Percentiles rank a stretch among this genome's conserved stretches.
These are phyloP conservation scores for Trifolium dubium DNA, from an alignment of 306 rosid genomes.

Conservation along the genomic window DNA sequence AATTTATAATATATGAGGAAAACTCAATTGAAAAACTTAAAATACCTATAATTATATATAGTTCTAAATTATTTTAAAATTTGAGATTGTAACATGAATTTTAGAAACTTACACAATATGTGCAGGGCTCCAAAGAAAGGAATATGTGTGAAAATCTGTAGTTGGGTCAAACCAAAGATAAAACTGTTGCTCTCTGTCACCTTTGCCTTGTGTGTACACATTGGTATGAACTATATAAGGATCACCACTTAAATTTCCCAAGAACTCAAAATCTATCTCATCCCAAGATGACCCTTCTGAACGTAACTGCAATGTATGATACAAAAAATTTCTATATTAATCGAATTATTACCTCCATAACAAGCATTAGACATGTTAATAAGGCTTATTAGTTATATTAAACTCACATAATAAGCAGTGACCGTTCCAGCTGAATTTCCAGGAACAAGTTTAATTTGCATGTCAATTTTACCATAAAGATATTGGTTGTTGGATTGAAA, in stretches of 20 bases:
- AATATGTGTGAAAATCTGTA: slow-evolving; percentile 68
- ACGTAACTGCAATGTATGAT: slow-evolving; percentile 43
- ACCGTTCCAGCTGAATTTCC: slow-evolving; percentile 77
- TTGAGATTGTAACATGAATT: background rate
- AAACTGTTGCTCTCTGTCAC: slow-evolving; percentile 72
- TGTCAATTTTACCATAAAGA: slow-evolving; percentile 56
- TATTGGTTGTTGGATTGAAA: slow-evolving; percentile 64
- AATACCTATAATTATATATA: no score
- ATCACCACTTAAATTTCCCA: slow-evolving; percentile 72
- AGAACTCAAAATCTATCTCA: slow-evolving; percentile 75
- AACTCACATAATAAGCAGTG: slow-evolving; percentile 62
- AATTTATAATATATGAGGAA: no score
- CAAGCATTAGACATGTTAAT: background rate
- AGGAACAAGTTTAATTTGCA: slow-evolving; percentile 70
- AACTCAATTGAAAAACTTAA: no score
- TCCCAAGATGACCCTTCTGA: slow-evolving; percentile 55
- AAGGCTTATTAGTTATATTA: background rate
- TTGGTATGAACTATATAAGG: slow-evolving; percentile 77
- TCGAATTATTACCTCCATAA: background rate
- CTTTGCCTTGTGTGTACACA: slow-evolving; percentile 65
- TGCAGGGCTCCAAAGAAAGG: slow-evolving; percentile 70
- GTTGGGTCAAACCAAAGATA: slow-evolving; percentile 83
- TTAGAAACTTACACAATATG: slow-evolving; percentile 55
- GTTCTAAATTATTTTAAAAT: no score
- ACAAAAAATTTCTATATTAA: background rate